Conservation (phyloP, 305 asterid genomes). For the Fraxinus latifolia region DNA sequence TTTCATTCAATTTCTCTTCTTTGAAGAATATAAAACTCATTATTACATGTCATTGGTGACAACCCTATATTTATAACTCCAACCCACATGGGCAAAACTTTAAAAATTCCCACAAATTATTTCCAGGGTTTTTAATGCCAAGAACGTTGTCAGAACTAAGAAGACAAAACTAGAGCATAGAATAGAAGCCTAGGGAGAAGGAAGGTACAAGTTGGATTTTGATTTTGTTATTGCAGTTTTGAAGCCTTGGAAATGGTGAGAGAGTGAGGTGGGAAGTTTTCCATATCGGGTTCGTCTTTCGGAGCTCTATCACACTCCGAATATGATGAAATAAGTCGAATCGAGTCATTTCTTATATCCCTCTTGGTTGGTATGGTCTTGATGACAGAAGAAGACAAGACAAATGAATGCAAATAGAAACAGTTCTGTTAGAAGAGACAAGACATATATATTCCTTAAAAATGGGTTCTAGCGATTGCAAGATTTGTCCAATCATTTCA, state of each 20-base stretch:
- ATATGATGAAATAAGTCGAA: neutral
- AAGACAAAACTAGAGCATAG: conserved; percentile 34
- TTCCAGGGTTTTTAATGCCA: conserved; percentile 36
- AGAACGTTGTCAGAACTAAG: conserved; percentile 24
- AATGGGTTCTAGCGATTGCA: conserved; percentile 37
- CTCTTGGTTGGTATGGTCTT: conserved; percentile 21
- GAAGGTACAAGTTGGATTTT: neutral
- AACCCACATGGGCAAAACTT: conserved; percentile 57
- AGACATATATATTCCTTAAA: conserved; percentile 24
- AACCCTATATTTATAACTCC: conserved; percentile 56
- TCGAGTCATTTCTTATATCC: neutral
- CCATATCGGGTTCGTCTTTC: neutral
- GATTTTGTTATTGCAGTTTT: neutral
- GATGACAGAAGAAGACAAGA: conserved; percentile 45
- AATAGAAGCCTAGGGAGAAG: conserved; percentile 34
- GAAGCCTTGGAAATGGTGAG: conserved; percentile 45
- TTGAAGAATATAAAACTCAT: conserved; percentile 15
- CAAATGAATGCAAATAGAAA: conserved; percentile 31
- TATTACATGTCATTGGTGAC: conserved; percentile 54
- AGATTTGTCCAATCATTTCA: conserved; percentile 54
- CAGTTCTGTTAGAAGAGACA: conserved; percentile 28
- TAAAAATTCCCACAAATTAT: conserved; percentile 31
- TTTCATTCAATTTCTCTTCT: neutral
- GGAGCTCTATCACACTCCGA: neutral
- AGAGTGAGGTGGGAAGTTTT: neutral